Conservation (phyloP, 768 basidiomycete genomes). For the Crucibulum laeve region DNA sequence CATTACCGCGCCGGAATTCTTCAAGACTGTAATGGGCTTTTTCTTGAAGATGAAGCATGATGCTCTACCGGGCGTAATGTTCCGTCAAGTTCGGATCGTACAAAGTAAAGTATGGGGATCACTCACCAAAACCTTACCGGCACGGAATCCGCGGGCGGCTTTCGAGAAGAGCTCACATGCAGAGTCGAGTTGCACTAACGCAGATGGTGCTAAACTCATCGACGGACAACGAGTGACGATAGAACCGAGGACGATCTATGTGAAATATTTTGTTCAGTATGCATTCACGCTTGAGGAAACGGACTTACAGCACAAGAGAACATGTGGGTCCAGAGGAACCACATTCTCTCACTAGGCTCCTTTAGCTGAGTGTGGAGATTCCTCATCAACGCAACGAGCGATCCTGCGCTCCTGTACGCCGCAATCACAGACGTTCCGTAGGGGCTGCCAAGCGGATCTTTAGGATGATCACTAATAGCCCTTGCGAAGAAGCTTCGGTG, state of each 20-base stretch:
- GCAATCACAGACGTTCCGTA: conserved; percentile 73
- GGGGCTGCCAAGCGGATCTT: conserved; percentile 68
- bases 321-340: conserved; percentile 61
- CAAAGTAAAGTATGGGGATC: background rate
- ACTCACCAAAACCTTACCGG: conserved; percentile 60
- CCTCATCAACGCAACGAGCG: conserved; percentile 65
- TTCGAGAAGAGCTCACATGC: conserved; percentile 74
- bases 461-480: conserved; percentile 68
- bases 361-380: conserved; percentile 63
- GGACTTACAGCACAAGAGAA: conserved; percentile 62
- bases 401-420: conserved; percentile 70
- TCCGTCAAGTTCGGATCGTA: background rate
- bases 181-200: conserved; percentile 68
- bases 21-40: conserved; percentile 64
- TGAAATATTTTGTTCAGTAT: conserved; percentile 1
- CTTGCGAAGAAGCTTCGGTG: conserved; percentile 73
- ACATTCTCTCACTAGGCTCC: conserved; percentile 60
- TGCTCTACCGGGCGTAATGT: conserved; percentile 32
- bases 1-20: conserved; percentile 57
- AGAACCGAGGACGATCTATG: conserved; percentile 65
- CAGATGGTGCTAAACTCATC: conserved; percentile 74
- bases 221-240: conserved; percentile 78
- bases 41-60: conserved; percentile 60
- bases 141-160: conserved; percentile 61
- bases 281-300: conserved; percentile 3